phyloP scores from a whole-genome alignment of 108 stramenopile species.

The Stephanodiscus triporus region DNA sequence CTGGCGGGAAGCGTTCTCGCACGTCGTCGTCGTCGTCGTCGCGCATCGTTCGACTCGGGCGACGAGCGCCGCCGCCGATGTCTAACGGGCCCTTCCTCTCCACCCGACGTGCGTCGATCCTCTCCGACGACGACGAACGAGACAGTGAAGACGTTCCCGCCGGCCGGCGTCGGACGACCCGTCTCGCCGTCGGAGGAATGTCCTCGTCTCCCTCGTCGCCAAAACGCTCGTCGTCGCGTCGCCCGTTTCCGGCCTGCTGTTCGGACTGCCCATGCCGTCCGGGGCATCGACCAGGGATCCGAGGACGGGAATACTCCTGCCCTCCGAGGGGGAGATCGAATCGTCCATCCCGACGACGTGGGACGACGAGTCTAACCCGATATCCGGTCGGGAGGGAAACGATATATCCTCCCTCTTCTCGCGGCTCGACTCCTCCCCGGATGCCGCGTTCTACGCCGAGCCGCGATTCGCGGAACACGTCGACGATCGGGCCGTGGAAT shows the following conservation, averaged over 20 bases:
- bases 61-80: no score
- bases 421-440: slow-evolving; percentile 69
- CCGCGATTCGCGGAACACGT: slow-evolving; percentile 88
- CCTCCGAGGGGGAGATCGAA: slow-evolving; percentile 80
- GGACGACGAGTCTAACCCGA: slow-evolving; percentile 72
- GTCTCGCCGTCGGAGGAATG: neutral
- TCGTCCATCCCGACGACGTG: slow-evolving; percentile 67
- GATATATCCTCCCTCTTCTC: slow-evolving; percentile 58
- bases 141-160: neutral
- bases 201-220: neutral
- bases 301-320: slow-evolving; percentile 73
- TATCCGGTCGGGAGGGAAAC: no score
- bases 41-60: neutral
- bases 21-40: slow-evolving; percentile 9
- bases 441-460: slow-evolving; percentile 72
- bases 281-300: slow-evolving; percentile 62
- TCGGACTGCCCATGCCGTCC: slow-evolving; percentile 5
- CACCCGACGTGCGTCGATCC: neutral
- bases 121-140: neutral
- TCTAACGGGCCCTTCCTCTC: no score
- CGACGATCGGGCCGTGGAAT: slow-evolving; percentile 75
- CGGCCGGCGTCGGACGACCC: neutral
- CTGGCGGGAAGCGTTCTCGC: no score
- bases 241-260: neutral
- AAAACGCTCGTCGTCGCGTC: neutral